Percentiles rank a stretch among this genome's conserved stretches.
phyloP scores from a whole-genome alignment of 805 yeast species.

The Nakazawaea molendinolei region DNA sequence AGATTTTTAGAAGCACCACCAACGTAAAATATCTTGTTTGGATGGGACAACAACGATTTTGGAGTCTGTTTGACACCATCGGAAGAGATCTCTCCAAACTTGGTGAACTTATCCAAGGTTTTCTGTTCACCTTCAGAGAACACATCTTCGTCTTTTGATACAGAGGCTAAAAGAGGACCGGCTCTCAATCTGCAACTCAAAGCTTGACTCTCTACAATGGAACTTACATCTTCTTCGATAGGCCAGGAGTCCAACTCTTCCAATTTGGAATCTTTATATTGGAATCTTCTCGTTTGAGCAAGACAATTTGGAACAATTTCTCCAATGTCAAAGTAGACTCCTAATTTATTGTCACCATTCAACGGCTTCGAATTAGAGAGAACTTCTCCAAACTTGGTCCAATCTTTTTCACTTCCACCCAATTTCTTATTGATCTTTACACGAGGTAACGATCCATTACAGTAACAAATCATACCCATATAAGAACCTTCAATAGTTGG shows the following conservation, averaged over 20 bases:
- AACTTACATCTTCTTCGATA: slow-evolving; percentile 58
- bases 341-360: slow-evolving; percentile 43
- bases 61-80: slow-evolving; percentile 43
- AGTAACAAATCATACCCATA: slow-evolving; percentile 95
- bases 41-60: slow-evolving; percentile 43
- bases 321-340: slow-evolving; percentile 82
- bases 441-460: slow-evolving; percentile 85
- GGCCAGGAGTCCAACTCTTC: slow-evolving; percentile 32
- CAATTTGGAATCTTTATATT: slow-evolving; percentile 31
- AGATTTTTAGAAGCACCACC: slow-evolving; percentile 81
- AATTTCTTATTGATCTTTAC: slow-evolving; percentile 64
- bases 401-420: slow-evolving; percentile 29
- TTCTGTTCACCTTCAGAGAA: slow-evolving; percentile 13
- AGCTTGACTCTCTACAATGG: slow-evolving; percentile 84
- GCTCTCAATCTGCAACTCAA: slow-evolving; percentile 75
- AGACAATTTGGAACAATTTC: slow-evolving; percentile 83
- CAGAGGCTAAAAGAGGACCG: slow-evolving; percentile 60
- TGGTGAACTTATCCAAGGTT: slow-evolving; percentile 20
- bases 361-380: slow-evolving; percentile 30
- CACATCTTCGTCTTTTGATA: slow-evolving; percentile 7
- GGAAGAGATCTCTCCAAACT: slow-evolving; percentile 37
- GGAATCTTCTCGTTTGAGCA: slow-evolving; percentile 53
- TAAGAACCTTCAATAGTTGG: slow-evolving; percentile 71
- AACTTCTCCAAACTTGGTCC: slow-evolving; percentile 57
- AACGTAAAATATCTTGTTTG: slow-evolving; percentile 70